Evolutionary conservation across 345 rosid genomes (phyloP).

Genomic region (Heritiera littoralis): DNA sequence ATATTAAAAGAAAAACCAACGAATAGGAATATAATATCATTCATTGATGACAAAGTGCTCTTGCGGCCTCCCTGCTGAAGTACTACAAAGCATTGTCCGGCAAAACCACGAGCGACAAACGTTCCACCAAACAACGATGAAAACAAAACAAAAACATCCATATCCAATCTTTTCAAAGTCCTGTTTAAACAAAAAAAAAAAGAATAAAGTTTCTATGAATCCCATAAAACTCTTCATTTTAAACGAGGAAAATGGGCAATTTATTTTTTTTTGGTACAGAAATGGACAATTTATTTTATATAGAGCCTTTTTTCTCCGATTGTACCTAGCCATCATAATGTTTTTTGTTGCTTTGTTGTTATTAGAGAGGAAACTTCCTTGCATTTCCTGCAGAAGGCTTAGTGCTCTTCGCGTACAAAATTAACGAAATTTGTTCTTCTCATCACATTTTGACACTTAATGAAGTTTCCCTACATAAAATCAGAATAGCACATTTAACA

Average conservation of each 20-base stretch:
- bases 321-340: conserved; percentile 1
- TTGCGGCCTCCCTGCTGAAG: not conserved
- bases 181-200: not conserved
- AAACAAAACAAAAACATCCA: not conserved
- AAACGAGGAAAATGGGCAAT: too few relatives aligned
- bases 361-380: conserved; percentile 23
- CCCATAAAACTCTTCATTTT: not conserved
- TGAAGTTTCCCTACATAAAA: conserved; percentile 18
- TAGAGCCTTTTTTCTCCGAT: not conserved
- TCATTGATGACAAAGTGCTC: not conserved
- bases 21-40: too few relatives aligned
- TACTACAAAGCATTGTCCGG: not conserved
- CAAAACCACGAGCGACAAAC: not conserved
- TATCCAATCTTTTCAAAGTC: not conserved
- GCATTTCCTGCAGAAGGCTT: conserved; percentile 7
- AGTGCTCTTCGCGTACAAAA: not conserved
- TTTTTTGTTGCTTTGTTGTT: not conserved
- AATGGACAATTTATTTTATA: not conserved
- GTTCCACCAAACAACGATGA: not conserved
- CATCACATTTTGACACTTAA: not conserved
- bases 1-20: too few relatives aligned
- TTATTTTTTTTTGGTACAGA: not conserved
- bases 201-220: not conserved
- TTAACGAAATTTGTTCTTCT: not conserved
- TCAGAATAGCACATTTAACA: not conserved